Conservation (phyloP, 2,329 filamentous ascomycete species). For the Phaeophleospora eucalypticola region DNA sequence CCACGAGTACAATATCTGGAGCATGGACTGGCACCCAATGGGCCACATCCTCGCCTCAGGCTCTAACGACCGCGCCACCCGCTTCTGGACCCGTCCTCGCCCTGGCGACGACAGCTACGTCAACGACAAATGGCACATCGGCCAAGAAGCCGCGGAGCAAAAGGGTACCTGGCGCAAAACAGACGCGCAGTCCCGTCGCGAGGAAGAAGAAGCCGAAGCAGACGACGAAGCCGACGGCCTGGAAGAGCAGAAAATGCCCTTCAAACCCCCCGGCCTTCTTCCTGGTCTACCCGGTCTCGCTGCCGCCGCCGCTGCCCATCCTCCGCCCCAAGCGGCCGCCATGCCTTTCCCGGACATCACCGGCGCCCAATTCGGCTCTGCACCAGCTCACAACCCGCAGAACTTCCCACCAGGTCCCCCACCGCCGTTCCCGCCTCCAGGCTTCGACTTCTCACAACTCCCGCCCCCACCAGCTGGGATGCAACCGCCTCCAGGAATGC, state of each 20-base stretch:
- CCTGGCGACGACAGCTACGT: constrained; percentile 82
- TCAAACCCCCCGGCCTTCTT: constrained; percentile 23
- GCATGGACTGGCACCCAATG: constrained; percentile 93
- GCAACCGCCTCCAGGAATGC: constrained; percentile 22
- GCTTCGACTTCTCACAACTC: constrained; percentile 20
- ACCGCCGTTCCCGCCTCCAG: constrained; percentile 25
- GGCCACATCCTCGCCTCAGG: constrained; percentile 94
- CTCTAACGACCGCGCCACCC: constrained; percentile 92
- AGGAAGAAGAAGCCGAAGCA: constrained; percentile 89
- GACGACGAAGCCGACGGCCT: constrained; percentile 92
- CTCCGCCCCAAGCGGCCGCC: constrained; percentile 6
- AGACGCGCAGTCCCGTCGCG: constrained; percentile 71
- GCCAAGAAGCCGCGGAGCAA: constrained; percentile 85
- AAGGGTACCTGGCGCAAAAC: constrained; percentile 91
- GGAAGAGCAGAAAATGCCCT: constrained; percentile 80
- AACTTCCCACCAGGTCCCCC: constrained; percentile 28
- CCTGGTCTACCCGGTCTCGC: constrained; percentile 50
- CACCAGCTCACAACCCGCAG: constrained; percentile 8
- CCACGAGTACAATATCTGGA: constrained; percentile 95
- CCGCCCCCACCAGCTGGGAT: constrained; percentile 26
- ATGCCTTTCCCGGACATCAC: constrained; percentile 32
- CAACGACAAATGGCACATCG: constrained; percentile 92
- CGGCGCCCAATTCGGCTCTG: constrained; percentile 15
- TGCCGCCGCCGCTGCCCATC: constrained; percentile 8
- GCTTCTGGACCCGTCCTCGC: constrained; percentile 90